Percentiles rank a stretch among this genome's conserved stretches.
These are phyloP conservation scores for Priceomyces medius DNA, from an alignment of 805 yeast genomes.

Conservation along the genomic window DNA sequence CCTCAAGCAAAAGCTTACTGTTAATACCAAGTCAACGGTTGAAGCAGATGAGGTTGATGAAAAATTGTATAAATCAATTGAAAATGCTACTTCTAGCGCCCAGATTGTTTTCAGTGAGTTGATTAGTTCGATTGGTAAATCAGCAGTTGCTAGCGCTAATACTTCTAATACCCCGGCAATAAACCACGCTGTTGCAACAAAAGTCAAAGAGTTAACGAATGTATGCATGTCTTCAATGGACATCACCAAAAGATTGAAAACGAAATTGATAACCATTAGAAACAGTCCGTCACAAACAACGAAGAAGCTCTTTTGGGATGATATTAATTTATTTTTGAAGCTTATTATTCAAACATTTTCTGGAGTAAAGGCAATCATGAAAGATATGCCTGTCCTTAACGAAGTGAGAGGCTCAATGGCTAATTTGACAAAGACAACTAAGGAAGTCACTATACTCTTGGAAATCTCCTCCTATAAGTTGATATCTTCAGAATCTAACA, in stretches of 20 bases:
- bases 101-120: conserved; percentile 76
- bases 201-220: conserved; percentile 72
- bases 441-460: conserved; percentile 84
- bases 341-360: conserved; percentile 82
- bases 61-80: conserved; percentile 63
- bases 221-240: conserved; percentile 82
- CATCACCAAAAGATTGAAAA: conserved; percentile 65
- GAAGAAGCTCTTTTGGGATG: conserved; percentile 77
- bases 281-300: conserved; percentile 48
- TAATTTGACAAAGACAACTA: conserved; percentile 79
- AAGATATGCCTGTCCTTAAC: conserved; percentile 74
- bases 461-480: conserved; percentile 48
- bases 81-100: conserved; percentile 64
- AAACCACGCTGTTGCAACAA: conserved; percentile 51
- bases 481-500: conserved; percentile 22
- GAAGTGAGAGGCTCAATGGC: conserved; percentile 81
- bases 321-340: conserved; percentile 75
- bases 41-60: conserved; percentile 56
- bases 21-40: conserved; percentile 18
- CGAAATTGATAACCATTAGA: conserved; percentile 51
- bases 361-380: conserved; percentile 77
- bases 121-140: conserved; percentile 62
- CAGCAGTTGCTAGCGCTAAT: conserved; percentile 51
- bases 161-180: conserved; percentile 20
- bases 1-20: conserved; percentile 17